Base-by-base conservation (phyloP, 495 filamentous ascomycete species). In the Jackrogersella minutella region DNA sequence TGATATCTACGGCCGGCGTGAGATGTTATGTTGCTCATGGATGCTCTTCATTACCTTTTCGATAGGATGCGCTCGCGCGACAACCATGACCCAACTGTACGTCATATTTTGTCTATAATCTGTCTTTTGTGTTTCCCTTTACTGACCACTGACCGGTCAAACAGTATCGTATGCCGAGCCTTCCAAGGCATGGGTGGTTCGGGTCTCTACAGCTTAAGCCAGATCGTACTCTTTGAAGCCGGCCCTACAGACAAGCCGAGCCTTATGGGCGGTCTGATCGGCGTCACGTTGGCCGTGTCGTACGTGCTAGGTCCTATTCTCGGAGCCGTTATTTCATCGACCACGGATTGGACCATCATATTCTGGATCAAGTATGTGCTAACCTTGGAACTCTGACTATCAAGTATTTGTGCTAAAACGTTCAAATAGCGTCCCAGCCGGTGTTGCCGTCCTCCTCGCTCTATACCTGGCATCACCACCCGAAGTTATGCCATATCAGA, bases 281-380 rank as follows among this genome's bases (percentile, higher is more conserved):
- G 80, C 24, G 57, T 78, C 34, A 81, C 80, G 0, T 67, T 83
- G 10, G 79, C 79, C 10, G 69, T 80, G 2, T 81, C 80, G 2
- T 82, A 79, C 54, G 74, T 82, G 2, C 69, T 88, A 5, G 91
- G 91, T 0, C 91, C 90, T 1, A 69, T 93, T 2, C 76, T 92
- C 1, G 90, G 90, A 10, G 90, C 90, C 16, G 80, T 82, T 1
- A 88, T 93, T 49, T 83, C 90, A 0, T 78, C 88, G 43, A 77
- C 80, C 3, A 79, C 86, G 11, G 79, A 79, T 3, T 93, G 90
- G 91, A 71, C 87, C 30, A 90, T 87, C 81, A 84, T 83, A 28
- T 92, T 90, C 72, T 91, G 86, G 86, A 86, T 92, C 77, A 92
- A 92, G 80, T 80, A 39, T 9, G 73, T 70, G 6, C 22, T 30